phyloP scores from a whole-genome alignment of 2,329 filamentous ascomycete species.

The Parafenestella ontariensis region DNA sequence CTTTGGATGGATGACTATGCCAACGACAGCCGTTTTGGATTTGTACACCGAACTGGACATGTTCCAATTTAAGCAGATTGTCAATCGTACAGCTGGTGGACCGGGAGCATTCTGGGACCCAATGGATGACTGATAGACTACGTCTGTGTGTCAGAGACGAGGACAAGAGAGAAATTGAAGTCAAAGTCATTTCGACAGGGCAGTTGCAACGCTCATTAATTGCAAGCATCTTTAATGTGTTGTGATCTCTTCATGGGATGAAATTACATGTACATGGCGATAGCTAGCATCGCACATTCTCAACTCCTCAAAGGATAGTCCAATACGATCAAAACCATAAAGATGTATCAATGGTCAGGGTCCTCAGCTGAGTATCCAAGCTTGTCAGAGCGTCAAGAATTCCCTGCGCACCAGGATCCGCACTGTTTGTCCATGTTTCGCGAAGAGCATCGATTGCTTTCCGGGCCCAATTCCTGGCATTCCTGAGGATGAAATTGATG shows the following conservation, averaged over 20 bases:
- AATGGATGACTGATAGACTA: neutral
- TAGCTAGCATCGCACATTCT: no score
- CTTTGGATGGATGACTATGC: conserved; percentile 8
- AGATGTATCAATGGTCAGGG: conserved; percentile 1
- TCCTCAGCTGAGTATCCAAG: neutral
- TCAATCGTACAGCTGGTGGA: conserved; percentile 1
- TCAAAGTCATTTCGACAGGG: no score
- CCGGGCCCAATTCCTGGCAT: neutral
- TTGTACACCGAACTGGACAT: conserved; percentile 2
- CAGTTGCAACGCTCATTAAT: no score
- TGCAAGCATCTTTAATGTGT: no score
- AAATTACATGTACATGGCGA: no score
- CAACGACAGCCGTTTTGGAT: neutral
- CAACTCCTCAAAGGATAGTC: no score
- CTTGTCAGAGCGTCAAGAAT: neutral
- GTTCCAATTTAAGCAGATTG: conserved; percentile 1
- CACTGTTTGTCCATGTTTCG: neutral
- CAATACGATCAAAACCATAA: neutral
- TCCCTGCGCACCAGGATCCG: neutral
- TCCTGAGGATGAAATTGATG: neutral
- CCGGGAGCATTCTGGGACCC: conserved; percentile 8
- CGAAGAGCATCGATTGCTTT: neutral
- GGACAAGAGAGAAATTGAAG: neutral
- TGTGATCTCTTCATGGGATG: no score
- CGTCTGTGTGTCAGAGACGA: neutral